phyloP scores from a whole-genome alignment of 768 basidiomycete genomes.

The Stropharia rugosoannulata region DNA sequence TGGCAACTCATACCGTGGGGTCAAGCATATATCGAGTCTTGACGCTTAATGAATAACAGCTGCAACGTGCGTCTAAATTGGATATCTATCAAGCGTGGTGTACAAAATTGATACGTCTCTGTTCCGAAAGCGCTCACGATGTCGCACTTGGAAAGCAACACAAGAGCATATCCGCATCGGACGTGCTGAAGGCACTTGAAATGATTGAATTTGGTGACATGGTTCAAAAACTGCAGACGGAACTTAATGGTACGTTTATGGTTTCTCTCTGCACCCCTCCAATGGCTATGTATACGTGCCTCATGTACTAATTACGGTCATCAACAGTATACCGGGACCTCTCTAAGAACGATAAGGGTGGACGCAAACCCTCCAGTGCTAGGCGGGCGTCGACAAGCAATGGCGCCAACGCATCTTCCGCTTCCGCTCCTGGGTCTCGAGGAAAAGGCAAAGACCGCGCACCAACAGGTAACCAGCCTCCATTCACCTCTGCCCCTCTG shows the following conservation, averaged over 20 bases:
- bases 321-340: slow-evolving; percentile 62
- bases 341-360: slow-evolving; percentile 58
- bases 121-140: slow-evolving; percentile 65
- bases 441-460: slow-evolving; percentile 38
- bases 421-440: slow-evolving; percentile 10
- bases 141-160: slow-evolving; percentile 82
- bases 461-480: slow-evolving; percentile 15
- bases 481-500: slow-evolving; percentile 31
- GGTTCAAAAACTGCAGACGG: slow-evolving; percentile 57
- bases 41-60: slow-evolving; percentile 24
- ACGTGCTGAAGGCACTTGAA: slow-evolving; percentile 87
- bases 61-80: slow-evolving; percentile 41
- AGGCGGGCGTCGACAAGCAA: slow-evolving; percentile 22
- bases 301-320: not conserved
- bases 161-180: slow-evolving; percentile 87
- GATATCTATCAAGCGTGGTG: slow-evolving; percentile 11
- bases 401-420: slow-evolving; percentile 2
- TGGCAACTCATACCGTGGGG: slow-evolving; percentile 3
- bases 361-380: slow-evolving; percentile 31
- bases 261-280: not conserved
- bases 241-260: slow-evolving; percentile 54
- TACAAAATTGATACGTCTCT: slow-evolving; percentile 23
- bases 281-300: not conserved
- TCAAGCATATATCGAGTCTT: too few species aligned
- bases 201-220: slow-evolving; percentile 75